A percentile compares a stretch with the other conserved stretches of the same genome.
These are phyloP conservation scores for Trichoderma erinaceum DNA, from an alignment of 495 filamentous ascomycete genomes.

Conservation along the genomic window DNA sequence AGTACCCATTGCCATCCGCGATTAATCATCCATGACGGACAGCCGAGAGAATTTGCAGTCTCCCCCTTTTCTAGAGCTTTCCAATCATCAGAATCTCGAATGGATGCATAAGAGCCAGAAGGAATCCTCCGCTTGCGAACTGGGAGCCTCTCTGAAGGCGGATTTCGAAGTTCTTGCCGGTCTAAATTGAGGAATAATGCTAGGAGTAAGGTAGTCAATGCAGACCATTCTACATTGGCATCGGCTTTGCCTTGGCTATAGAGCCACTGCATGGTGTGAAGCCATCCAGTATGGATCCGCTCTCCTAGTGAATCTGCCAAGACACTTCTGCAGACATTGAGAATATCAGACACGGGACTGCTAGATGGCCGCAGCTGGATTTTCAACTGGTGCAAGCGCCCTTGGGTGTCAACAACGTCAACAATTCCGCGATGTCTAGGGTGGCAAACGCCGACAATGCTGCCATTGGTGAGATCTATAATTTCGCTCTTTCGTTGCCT, in stretches of 20 bases:
- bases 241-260: slow-evolving; percentile 41
- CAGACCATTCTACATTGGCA: slow-evolving; percentile 69
- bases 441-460: slow-evolving; percentile 39
- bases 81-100: slow-evolving; percentile 29
- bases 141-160: neutral
- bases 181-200: slow-evolving; percentile 39
- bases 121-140: slow-evolving; percentile 5
- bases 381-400: slow-evolving; percentile 56
- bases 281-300: slow-evolving; percentile 64
- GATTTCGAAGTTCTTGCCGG: slow-evolving; percentile 20
- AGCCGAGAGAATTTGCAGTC: slow-evolving; percentile 45
- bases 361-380: slow-evolving; percentile 61
- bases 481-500: slow-evolving; percentile 17
- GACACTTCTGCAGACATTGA: slow-evolving; percentile 57
- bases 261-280: slow-evolving; percentile 68
- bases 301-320: slow-evolving; percentile 57
- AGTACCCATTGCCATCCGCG: slow-evolving; percentile 70
- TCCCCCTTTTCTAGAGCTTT: slow-evolving; percentile 33
- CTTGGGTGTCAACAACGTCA: slow-evolving; percentile 57
- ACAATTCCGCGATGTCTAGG: slow-evolving; percentile 49
- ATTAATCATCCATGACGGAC: slow-evolving; percentile 59
- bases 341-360: slow-evolving; percentile 49
- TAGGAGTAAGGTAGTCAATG: slow-evolving; percentile 65
- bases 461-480: slow-evolving; percentile 25
- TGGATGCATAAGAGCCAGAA: slow-evolving; percentile 14